Evolutionary conservation across 129 eudicot species (phyloP).

Genomic region (Solidago caesia): DNA sequence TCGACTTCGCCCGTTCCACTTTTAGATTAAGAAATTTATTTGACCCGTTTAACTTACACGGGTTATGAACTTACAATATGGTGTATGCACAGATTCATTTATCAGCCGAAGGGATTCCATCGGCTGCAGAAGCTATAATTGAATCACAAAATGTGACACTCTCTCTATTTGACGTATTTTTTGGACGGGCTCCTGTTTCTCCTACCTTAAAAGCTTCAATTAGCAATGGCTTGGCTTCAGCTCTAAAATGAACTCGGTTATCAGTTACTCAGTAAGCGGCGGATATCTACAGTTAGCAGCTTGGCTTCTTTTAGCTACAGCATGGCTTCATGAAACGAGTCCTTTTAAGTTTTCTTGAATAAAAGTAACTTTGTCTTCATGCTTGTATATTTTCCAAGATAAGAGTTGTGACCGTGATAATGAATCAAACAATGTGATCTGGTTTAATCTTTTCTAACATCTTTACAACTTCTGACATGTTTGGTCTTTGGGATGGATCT

Average conservation of each 20-base stretch:
- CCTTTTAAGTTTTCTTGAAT: constrained; percentile 17
- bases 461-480: constrained; percentile 77
- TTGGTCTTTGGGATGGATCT: constrained; percentile 78
- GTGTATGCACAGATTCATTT: constrained; percentile 50
- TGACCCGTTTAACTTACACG: background rate
- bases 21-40: background rate
- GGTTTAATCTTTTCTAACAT: constrained; percentile 69
- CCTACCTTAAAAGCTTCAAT: constrained; percentile 85
- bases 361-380: background rate
- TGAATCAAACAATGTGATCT: constrained; percentile 25
- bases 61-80: constrained; percentile 6
- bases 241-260: constrained; percentile 33
- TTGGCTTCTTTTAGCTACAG: background rate
- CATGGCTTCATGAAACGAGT: constrained; percentile 18
- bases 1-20: background rate
- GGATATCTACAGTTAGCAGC: background rate
- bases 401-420: constrained; percentile 16
- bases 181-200: constrained; percentile 79
- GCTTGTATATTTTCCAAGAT: background rate
- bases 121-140: constrained; percentile 61
- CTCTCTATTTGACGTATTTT: constrained; percentile 83
- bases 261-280: background rate
- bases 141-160: constrained; percentile 59
- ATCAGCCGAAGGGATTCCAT: constrained; percentile 61
- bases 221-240: constrained; percentile 46